Evolutionary conservation across 2,329 filamentous ascomycete genomes (phyloP).

Genomic region (Trichoderma sp.): DNA sequence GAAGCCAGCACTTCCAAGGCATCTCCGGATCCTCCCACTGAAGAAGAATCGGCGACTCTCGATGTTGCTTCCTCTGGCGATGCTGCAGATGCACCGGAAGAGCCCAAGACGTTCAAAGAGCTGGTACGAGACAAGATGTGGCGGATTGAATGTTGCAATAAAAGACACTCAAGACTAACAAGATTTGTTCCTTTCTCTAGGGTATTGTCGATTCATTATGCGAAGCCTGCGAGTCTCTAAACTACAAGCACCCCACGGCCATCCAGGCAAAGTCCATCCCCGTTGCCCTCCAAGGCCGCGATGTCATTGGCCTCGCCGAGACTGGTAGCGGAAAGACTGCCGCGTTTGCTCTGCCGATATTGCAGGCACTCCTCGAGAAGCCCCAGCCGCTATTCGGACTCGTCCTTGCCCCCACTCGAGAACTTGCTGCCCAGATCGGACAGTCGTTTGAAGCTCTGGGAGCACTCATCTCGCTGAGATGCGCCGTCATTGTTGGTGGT

Average conservation of each 20-base stretch:
- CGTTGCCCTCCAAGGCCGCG: constrained; percentile 71
- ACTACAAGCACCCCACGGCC: constrained; percentile 81
- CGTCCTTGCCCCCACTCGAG: constrained; percentile 86
- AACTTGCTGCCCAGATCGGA: constrained; percentile 88
- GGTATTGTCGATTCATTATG: constrained; percentile 84
- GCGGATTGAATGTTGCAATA: background rate
- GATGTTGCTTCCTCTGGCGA: constrained; percentile 35
- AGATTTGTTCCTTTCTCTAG: constrained; percentile 34
- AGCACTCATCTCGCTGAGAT: constrained; percentile 81
- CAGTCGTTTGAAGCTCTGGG: constrained; percentile 85
- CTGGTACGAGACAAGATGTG: constrained; percentile 42
- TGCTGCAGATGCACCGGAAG: constrained; percentile 30
- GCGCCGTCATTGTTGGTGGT: constrained; percentile 83
- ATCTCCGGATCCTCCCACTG: constrained; percentile 25
- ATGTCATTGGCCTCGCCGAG: constrained; percentile 91
- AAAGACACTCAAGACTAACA: constrained; percentile 18
- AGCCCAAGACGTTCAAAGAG: constrained; percentile 63
- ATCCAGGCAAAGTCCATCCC: constrained; percentile 89
- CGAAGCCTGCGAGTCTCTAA: constrained; percentile 79
- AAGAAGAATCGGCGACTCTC: constrained; percentile 36
- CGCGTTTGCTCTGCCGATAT: constrained; percentile 87
- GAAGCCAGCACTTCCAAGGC: constrained; percentile 17
- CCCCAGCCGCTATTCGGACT: constrained; percentile 85
- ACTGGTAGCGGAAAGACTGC: constrained; percentile 96
- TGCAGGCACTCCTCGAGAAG: constrained; percentile 85